These are phyloP conservation scores for Spathaspora sp. DNA, from an alignment of 1,139 yeast genomes.

Conservation along the genomic window DNA sequence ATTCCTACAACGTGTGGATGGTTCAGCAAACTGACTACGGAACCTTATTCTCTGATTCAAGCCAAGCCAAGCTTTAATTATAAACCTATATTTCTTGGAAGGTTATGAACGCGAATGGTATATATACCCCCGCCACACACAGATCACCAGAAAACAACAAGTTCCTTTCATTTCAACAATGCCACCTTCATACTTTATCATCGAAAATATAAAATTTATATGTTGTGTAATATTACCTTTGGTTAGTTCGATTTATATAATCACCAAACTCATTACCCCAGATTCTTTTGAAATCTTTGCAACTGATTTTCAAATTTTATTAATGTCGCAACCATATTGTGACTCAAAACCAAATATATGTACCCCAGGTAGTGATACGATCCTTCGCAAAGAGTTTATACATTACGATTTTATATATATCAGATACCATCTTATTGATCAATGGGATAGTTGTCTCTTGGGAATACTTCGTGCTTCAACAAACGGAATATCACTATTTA, in stretches of 20 bases:
- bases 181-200: background rate
- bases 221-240: constrained; percentile 4
- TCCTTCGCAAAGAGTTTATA: constrained; percentile 14
- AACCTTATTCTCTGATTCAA: background rate
- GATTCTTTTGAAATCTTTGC: constrained; percentile 12
- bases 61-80: background rate
- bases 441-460: constrained; percentile 13
- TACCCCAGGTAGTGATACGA: constrained; percentile 9
- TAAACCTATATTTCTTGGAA: background rate
- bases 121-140: background rate
- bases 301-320: constrained; percentile 15
- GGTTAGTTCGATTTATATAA: constrained; percentile 5
- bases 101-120: too few species aligned
- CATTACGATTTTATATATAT: constrained; percentile 19
- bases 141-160: background rate
- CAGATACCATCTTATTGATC: constrained; percentile 16
- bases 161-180: too few species aligned
- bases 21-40: too few species aligned
- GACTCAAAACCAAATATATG: constrained; percentile 18
- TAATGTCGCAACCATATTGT: constrained; percentile 18
- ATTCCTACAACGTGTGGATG: too few species aligned
- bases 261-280: constrained; percentile 10
- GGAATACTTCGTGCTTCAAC: background rate
- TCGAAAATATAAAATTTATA: background rate
- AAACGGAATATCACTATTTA: constrained; percentile 4